Evolutionary conservation across 2,329 filamentous ascomycete species (phyloP).

Genomic region (Pseudogymnoascus pannorum): DNA sequence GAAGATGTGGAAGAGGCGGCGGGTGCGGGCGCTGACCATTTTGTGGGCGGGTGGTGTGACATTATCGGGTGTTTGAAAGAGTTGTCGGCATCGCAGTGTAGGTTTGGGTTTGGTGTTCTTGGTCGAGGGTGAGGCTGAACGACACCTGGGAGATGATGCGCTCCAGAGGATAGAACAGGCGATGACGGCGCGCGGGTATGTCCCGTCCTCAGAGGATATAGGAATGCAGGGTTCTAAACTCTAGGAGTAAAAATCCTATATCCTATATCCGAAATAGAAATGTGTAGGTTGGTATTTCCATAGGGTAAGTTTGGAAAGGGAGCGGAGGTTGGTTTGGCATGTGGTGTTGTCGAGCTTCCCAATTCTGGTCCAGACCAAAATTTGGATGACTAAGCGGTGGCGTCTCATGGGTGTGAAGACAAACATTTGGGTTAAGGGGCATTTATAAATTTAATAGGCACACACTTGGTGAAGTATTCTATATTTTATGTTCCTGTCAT

Average conservation of each 20-base stretch:
- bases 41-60: neutral
- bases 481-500: neutral
- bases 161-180: neutral
- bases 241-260: neutral
- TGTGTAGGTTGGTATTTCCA: neutral
- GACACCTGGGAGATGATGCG: neutral
- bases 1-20: slow-evolving; percentile 61
- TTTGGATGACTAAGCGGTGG: neutral
- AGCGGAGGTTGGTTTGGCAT: neutral
- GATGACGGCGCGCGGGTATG: neutral
- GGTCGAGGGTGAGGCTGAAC: neutral
- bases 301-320: neutral
- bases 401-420: neutral
- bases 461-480: neutral
- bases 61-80: neutral
- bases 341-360: neutral
- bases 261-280: neutral
- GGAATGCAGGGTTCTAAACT: neutral
- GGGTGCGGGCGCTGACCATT: neutral
- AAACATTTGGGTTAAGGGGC: neutral
- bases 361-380: slow-evolving; percentile 6
- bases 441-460: neutral
- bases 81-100: neutral
- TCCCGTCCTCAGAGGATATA: neutral
- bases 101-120: neutral